Evolutionary conservation across 805 yeast species (phyloP).

Genomic region (Ogataea populi-albae): DNA sequence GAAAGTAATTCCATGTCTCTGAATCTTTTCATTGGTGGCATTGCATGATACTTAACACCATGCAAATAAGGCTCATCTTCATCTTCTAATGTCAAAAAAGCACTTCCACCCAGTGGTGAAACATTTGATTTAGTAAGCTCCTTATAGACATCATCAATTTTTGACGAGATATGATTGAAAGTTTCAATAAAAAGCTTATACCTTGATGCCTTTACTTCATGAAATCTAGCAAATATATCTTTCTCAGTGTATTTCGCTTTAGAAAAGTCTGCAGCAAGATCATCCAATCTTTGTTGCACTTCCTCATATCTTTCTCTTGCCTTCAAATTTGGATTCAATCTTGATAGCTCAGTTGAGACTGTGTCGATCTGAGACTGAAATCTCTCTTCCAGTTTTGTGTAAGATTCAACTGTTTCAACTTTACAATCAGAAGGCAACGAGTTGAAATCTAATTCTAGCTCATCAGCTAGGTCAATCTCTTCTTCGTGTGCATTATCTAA

Average conservation of each 20-base stretch:
- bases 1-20: conserved; percentile 89
- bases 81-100: conserved; percentile 80
- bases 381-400: conserved; percentile 24
- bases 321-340: conserved; percentile 74
- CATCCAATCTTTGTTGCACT: conserved; percentile 57
- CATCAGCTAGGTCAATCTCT: conserved; percentile 34
- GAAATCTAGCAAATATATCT: conserved; percentile 52
- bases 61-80: conserved; percentile 84
- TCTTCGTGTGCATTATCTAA: conserved; percentile 46
- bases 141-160: conserved; percentile 75
- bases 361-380: conserved; percentile 35
- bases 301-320: conserved; percentile 75
- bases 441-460: conserved; percentile 55
- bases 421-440: conserved; percentile 42
- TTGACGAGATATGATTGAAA: conserved; percentile 68
- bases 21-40: conserved; percentile 94
- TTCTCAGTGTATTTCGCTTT: conserved; percentile 60
- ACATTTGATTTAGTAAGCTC: conserved; percentile 74
- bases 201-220: conserved; percentile 57
- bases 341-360: conserved; percentile 36
- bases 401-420: conserved; percentile 28
- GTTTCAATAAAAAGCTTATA: conserved; percentile 65
- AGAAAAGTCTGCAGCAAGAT: conserved; percentile 62
- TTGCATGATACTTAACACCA: conserved; percentile 87
- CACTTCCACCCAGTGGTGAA: conserved; percentile 89